Evolutionary conservation across 2,329 filamentous ascomycete species (phyloP), one percentile per base, ranked within the genome.

Genomic region (Alternaria hordeiaustralica): DNA sequence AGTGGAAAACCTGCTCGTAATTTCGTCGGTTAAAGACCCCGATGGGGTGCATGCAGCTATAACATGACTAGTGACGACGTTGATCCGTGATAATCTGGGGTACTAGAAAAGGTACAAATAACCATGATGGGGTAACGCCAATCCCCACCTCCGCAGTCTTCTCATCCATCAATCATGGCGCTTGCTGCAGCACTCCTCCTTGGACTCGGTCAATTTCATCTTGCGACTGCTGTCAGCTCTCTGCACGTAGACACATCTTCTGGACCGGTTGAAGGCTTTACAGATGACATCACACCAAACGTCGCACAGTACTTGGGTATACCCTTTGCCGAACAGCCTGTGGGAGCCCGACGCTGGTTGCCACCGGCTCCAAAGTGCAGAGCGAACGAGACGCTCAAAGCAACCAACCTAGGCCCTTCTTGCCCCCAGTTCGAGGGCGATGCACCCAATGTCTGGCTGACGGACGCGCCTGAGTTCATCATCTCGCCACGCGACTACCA

Each of bases 221-320:
- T 59, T 18, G 61, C 46, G 15, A 23, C 45, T 30, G 74, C 72
- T 50, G 60, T 70, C 8, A 58, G 41, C 30, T 70, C 65, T 11
- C 49, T 72, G 44, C 64, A 61, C 9, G 63, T 75, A n/a, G 67
- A 71, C 5, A 76, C 75, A 5, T 68, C 74, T 10, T 75, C 73
- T 30, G 75, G 75, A 6, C 30, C 53, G n/a, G 72, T 79, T 20
- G 73, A 74, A 25, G 79, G 79, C 5, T 66, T 78, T 25, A 61
- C 79, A 10, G 75, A 80, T 45, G 66, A 71, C 28, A 75, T 71
- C 11, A 75, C 75, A 12, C 79, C 79, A 2, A 70, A 77, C 51
- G 79, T 81, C 21, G 77, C 78, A 8, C 75, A 81, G 59, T 81
- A 79, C 61, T 73, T 78, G n/a, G 73, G 75, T 20, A 74, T 82